Percentiles rank a stretch among this genome's conserved stretches.
Evolutionary conservation across 179 eudicot genomes (phyloP).

Genomic region (Beta corolliflora): DNA sequence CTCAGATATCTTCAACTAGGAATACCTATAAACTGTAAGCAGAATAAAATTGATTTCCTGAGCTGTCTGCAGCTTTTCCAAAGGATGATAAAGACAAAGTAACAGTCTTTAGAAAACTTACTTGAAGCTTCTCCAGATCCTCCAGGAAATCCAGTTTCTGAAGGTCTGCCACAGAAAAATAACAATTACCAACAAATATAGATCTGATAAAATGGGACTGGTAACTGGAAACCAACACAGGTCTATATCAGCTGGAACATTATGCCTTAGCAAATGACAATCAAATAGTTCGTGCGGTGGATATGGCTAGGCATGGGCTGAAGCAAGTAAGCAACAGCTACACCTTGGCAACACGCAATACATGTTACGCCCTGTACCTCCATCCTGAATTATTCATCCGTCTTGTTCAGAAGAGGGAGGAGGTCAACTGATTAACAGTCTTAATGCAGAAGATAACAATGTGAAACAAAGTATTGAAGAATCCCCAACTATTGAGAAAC

Average conservation of each 20-base stretch:
- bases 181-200: slow-evolving; percentile 8
- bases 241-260: background rate
- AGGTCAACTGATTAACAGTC: background rate
- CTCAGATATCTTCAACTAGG: background rate
- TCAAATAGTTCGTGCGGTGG: background rate
- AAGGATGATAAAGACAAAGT: background rate
- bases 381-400: background rate
- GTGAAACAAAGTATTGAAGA: background rate
- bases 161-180: slow-evolving; percentile 31
- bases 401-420: background rate
- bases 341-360: background rate
- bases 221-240: background rate
- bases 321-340: background rate
- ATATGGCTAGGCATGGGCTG: background rate
- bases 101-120: slow-evolving; percentile 21
- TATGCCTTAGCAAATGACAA: background rate
- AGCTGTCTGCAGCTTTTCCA: background rate
- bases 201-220: background rate
- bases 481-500: background rate
- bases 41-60: background rate
- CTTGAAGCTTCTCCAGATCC: slow-evolving; percentile 24
- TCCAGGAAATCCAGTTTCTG: slow-evolving; percentile 32
- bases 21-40: background rate
- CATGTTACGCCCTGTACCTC: background rate
- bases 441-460: background rate